These are phyloP conservation scores for Aegilops umbellulata DNA, from an alignment of 176 grass and related monocot genomes.

Conservation along the genomic window DNA sequence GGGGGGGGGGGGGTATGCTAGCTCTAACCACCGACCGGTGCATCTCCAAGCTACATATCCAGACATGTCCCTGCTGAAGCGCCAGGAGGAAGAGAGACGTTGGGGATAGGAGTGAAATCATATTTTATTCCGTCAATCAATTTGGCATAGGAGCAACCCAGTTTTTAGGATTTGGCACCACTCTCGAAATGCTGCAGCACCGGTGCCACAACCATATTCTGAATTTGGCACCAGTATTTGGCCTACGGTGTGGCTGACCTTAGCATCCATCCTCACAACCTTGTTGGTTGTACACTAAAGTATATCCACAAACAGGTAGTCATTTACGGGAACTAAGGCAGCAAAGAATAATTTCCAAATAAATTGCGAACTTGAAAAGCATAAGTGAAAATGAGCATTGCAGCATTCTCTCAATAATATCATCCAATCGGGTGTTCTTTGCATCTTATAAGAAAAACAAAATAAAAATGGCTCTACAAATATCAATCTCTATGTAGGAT, in stretches of 20 bases:
- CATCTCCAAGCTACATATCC: no score
- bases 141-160: no score
- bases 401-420: neutral
- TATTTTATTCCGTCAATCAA: no score
- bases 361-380: neutral
- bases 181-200: no score
- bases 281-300: neutral
- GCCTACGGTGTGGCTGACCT: neutral
- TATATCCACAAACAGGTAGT: neutral
- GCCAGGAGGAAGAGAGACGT: no score
- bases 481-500: neutral
- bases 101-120: no score
- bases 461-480: neutral
- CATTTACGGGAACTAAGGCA: neutral
- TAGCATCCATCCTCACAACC: neutral
- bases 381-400: neutral
- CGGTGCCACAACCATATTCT: no score
- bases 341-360: neutral
- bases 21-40: no score
- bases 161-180: no score
- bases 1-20: no score
- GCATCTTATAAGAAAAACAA: neutral
- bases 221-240: no score
- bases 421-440: constrained; percentile 2
- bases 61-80: no score